Conservation (phyloP, 345 rosid species). For the Rhizophora apiculata region DNA sequence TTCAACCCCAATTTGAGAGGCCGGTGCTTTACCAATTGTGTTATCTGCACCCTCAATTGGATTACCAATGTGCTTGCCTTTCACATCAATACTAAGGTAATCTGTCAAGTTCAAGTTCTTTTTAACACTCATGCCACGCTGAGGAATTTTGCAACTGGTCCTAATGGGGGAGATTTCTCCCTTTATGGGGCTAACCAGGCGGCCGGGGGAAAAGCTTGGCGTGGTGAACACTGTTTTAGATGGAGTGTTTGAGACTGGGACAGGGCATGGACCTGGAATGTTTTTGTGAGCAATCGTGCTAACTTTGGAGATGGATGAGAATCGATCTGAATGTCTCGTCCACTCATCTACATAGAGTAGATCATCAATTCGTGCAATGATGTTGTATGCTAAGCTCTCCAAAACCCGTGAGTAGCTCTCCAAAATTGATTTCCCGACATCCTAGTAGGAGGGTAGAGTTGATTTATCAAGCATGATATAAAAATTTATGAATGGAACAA, state of each 20-base stretch:
- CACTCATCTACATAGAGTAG: constrained; percentile 80
- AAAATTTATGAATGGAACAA: background rate
- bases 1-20: constrained; percentile 29
- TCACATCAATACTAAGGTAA: constrained; percentile 52
- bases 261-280: constrained; percentile 45
- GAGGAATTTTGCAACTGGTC: constrained; percentile 46
- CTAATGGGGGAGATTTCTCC: constrained; percentile 53
- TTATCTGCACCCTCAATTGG: constrained; percentile 23
- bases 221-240: constrained; percentile 62
- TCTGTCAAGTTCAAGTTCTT: constrained; percentile 73
- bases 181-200: constrained; percentile 56
- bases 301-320: constrained; percentile 52
- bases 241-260: constrained; percentile 62
- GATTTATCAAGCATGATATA: background rate
- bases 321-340: constrained; percentile 67
- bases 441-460: constrained; percentile 34
- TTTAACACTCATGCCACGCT: constrained; percentile 55
- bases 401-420: constrained; percentile 93
- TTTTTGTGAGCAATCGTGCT: constrained; percentile 47
- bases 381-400: constrained; percentile 90
- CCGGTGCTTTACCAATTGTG: constrained; percentile 16
- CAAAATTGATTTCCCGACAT: constrained; percentile 88
- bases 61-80: constrained; percentile 35
- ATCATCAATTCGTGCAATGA: constrained; percentile 87
- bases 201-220: constrained; percentile 70